Evolutionary conservation across 2,329 filamentous ascomycete genomes (phyloP).

Genomic region (Peltaster fructicola): DNA sequence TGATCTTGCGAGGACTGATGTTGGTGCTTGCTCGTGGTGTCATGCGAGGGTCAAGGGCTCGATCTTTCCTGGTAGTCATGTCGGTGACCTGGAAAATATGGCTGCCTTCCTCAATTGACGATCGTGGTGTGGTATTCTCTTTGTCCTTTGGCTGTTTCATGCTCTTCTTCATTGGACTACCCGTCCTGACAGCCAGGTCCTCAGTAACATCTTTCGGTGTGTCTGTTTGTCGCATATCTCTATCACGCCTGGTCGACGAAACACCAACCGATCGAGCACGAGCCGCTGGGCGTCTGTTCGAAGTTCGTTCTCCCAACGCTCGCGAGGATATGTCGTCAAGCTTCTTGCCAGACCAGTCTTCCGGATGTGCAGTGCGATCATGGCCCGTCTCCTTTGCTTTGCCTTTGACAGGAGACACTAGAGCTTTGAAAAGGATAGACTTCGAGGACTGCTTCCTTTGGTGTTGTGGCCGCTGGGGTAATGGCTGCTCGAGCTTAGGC

Average conservation of each 20-base stretch:
- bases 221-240: no score
- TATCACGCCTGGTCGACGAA: no score
- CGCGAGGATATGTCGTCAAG: slow-evolving; percentile 18
- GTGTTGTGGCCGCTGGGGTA: slow-evolving; percentile 10
- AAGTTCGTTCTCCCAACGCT: slow-evolving; percentile 15
- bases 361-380: slow-evolving; percentile 21
- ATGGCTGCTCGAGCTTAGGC: no score
- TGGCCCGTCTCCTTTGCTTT: slow-evolving; percentile 21
- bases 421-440: slow-evolving; percentile 33
- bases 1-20: slow-evolving; percentile 17
- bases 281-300: slow-evolving; percentile 16
- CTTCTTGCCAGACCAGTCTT: no score
- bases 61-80: slow-evolving; percentile 28
- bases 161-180: slow-evolving; percentile 38
- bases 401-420: no score
- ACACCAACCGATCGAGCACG: no score
- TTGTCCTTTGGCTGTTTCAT: slow-evolving; percentile 64
- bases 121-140: slow-evolving; percentile 57
- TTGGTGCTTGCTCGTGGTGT: slow-evolving; percentile 9
- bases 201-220: neutral
- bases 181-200: no score
- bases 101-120: slow-evolving; percentile 24
- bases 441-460: slow-evolving; percentile 16
- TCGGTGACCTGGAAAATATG: slow-evolving; percentile 43
- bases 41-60: slow-evolving; percentile 8